A percentile compares a stretch with the other conserved stretches of the same genome.
phyloP scores from a whole-genome alignment of 2,329 filamentous ascomycete genomes.

The Metarhizium robertsii region DNA sequence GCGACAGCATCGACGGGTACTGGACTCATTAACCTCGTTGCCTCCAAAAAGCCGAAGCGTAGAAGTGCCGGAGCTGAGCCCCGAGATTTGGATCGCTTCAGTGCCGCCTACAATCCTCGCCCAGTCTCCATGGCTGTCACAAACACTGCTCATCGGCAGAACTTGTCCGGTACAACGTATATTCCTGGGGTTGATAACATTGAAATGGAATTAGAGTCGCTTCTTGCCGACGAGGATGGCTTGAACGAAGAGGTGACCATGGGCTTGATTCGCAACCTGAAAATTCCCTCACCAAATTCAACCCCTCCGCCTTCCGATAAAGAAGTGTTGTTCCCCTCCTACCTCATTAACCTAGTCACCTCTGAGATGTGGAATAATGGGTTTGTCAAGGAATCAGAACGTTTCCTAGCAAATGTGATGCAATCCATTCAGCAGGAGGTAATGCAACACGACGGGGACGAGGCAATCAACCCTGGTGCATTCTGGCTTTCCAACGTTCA shows the following conservation, averaged over 20 bases:
- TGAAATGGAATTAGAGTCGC: constrained; percentile 86
- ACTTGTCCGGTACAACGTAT: constrained; percentile 66
- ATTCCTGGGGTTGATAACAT: constrained; percentile 79
- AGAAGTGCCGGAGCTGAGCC: constrained; percentile 83
- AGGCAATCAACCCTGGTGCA: constrained; percentile 91
- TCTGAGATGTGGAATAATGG: constrained; percentile 99
- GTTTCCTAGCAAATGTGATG: constrained; percentile 98
- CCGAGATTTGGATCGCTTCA: constrained; percentile 82
- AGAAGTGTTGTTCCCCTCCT: constrained; percentile 96
- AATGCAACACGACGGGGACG: constrained; percentile 96
- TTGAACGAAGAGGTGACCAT: constrained; percentile 96
- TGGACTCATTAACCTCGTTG: constrained; percentile 92
- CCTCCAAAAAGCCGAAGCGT: constrained; percentile 93
- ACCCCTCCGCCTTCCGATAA: constrained; percentile 92
- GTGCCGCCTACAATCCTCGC: constrained; percentile 83
- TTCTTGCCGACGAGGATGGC: constrained; percentile 90
- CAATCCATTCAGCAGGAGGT: constrained; percentile 99
- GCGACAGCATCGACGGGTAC: constrained; percentile 45
- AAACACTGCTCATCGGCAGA: constrained; percentile 57
- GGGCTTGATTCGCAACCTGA: constrained; percentile 91
- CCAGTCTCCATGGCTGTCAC: constrained; percentile 93
- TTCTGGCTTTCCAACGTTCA: constrained; percentile 99
- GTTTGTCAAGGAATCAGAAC: constrained; percentile 98
- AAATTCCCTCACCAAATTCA: constrained; percentile 82
- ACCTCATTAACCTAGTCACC: constrained; percentile 96